Evolutionary conservation across 345 rosid species (phyloP), one percentile per base, ranked within the genome.

Genomic region (sweet orange (Citrus sinensis)): DNA sequence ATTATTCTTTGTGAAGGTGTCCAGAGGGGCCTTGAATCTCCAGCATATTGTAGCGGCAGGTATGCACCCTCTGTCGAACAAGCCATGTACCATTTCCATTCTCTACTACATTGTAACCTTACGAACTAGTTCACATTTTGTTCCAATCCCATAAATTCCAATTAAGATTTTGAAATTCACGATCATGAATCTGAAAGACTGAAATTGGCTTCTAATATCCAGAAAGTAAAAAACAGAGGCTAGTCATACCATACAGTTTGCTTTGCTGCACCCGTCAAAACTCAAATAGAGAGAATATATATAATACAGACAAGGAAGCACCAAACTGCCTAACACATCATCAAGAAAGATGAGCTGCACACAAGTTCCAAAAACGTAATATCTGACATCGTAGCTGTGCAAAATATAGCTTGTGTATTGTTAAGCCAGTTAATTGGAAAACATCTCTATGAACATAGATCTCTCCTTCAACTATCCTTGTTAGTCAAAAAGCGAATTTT

Each of bases 11-110:
- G 95, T 65, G 96, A 95, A 84, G 88, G 89, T 49, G 96, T 95
- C 39, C 98, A 92, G 77, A 88, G 87, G 72, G 96, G 98, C 22
- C 85, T 93, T 0, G 88, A 95, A 70, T 91, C 97, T 1, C 93
- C 92, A 7, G 94, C 94, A 2, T 93, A 91, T 77, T 37, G 65
- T 67, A 82, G 70, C 24, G 98, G 98, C 62, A 85, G 98, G 80
- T 93, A 92, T 74, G 93, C 90, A 32, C 94, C 94, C 0, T n/a
- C 76, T 1, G 88, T 93, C 10, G 98, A 93, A 87, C 83, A 86
- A 64, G 86, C 97, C 16, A 88, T 90, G 97, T 88, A 92, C 78
- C 97, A 89, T 76, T 95, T 92, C 74, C 95, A 93, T 78, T 81
- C 84, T 73, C 61, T 89, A 78, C 88, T 90, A 42, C 81, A 90